Percentiles rank a stretch among this genome's conserved stretches.
Conservation (phyloP, 1,284 basidiomycete species). For the Porodaedalea pini region DNA sequence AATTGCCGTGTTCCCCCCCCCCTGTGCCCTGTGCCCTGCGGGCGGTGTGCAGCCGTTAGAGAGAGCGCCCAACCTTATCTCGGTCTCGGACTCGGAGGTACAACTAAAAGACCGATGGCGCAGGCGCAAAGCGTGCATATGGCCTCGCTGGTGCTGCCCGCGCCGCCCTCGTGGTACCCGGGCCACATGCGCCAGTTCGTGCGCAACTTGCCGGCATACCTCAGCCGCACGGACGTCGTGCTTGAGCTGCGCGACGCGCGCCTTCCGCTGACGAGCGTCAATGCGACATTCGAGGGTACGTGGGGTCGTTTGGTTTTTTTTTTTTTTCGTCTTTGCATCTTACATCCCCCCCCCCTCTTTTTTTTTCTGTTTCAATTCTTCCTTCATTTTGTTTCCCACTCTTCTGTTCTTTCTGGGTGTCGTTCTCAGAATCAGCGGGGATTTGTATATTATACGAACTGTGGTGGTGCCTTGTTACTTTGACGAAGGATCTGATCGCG, state of each 20-base stretch:
- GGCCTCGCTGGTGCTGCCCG: slow-evolving; percentile 52
- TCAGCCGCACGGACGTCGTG: slow-evolving; percentile 85
- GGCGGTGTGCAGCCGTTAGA: too few species aligned
- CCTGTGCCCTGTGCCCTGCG: too few species aligned
- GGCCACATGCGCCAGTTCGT: slow-evolving; percentile 95
- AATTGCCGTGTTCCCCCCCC: not conserved
- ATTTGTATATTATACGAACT: slow-evolving; percentile 12
- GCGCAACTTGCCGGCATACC: slow-evolving; percentile 69
- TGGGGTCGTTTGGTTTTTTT: slow-evolving; percentile 13
- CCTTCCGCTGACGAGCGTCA: slow-evolving; percentile 91
- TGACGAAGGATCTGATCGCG: not conserved
- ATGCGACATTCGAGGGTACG: slow-evolving; percentile 80
- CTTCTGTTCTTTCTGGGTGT: not conserved
- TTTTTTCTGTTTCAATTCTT: too few species aligned
- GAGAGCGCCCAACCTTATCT: not conserved
- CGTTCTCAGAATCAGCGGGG: not conserved
- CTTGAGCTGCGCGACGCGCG: slow-evolving; percentile 93
- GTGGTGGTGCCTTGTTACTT: slow-evolving; percentile 10
- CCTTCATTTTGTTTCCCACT: not conserved
- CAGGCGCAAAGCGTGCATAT: slow-evolving; percentile 28
- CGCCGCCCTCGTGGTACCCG: slow-evolving; percentile 92
- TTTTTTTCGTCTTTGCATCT: not conserved
- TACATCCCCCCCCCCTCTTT: too few species aligned
- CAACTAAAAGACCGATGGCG: too few species aligned
- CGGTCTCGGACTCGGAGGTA: too few species aligned